These are phyloP conservation scores for Grammothele lineata DNA, from an alignment of 768 basidiomycete genomes.

Conservation along the genomic window DNA sequence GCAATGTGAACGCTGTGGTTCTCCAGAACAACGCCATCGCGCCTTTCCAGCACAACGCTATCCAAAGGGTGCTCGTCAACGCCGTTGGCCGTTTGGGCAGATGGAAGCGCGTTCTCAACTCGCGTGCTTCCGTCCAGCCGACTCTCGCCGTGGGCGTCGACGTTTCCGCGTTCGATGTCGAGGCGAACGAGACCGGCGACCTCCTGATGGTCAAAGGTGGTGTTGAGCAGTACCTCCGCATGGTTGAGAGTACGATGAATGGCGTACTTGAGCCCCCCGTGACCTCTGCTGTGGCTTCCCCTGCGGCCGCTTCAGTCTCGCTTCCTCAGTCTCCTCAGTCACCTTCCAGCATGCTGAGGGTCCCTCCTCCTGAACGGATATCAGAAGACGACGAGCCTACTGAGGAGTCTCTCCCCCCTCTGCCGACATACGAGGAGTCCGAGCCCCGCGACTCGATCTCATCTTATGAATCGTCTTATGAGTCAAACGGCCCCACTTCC, in stretches of 20 bases:
- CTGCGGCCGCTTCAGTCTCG: conserved; percentile 6
- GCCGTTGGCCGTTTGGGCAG: conserved; percentile 80
- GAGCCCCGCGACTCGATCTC: conserved; percentile 10
- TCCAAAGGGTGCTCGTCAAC: conserved; percentile 75
- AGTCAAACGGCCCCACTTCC: conserved; percentile 3
- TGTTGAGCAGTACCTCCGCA: conserved; percentile 62
- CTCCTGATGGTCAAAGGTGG: conserved; percentile 57
- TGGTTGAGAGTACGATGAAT: conserved; percentile 38
- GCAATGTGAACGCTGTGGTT: too few species aligned
- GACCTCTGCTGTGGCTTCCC: conserved; percentile 2
- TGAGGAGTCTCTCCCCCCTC: conserved; percentile 4
- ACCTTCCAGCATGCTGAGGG: conserved; percentile 10
- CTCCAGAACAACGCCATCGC: conserved; percentile 36
- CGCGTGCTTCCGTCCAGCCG: conserved; percentile 33
- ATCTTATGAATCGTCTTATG: conserved; percentile 10
- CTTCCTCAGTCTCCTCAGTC: conserved; percentile 15
- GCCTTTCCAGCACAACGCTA: conserved; percentile 54
- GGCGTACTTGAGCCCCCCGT: conserved; percentile 5
- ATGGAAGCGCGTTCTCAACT: conserved; percentile 75
- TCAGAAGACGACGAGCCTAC: conserved; percentile 7
- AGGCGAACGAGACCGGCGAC: conserved; percentile 56
- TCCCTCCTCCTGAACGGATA: conserved; percentile 8
- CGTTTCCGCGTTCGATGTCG: conserved; percentile 70
- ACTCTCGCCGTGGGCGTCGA: conserved; percentile 39
- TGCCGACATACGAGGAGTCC: conserved; percentile 7